A percentile compares a stretch with the other conserved stretches of the same genome.
Evolutionary conservation across 2,329 filamentous ascomycete genomes (phyloP).

Genomic region (Cladophialophora bantiana): DNA sequence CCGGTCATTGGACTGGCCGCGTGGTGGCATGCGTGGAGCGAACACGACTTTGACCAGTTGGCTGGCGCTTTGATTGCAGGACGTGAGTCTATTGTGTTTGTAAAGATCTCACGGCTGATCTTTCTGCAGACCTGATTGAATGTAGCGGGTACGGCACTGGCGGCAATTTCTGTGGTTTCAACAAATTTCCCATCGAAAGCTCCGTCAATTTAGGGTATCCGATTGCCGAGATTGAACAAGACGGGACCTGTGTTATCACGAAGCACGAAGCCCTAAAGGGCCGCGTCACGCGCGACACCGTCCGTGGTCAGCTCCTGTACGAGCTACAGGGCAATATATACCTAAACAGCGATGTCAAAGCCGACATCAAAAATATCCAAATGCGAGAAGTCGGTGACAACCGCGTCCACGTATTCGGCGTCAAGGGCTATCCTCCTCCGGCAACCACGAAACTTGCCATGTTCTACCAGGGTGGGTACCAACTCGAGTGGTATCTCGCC

Average conservation of each 20-base stretch:
- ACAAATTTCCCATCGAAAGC: conserved; percentile 18
- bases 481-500: conserved; percentile 44
- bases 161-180: conserved; percentile 61
- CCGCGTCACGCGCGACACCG: conserved; percentile 36
- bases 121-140: conserved; percentile 56
- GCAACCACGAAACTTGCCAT: conserved; percentile 54
- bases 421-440: conserved; percentile 51
- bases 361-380: conserved; percentile 50
- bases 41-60: conserved; percentile 57
- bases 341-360: conserved; percentile 28
- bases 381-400: conserved; percentile 52
- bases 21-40: conserved; percentile 62
- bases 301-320: conserved; percentile 42
- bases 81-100: background rate
- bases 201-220: conserved; percentile 40
- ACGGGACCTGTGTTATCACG: conserved; percentile 36
- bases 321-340: conserved; percentile 42
- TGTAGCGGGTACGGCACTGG: conserved; percentile 62
- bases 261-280: conserved; percentile 45
- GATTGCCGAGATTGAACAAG: conserved; percentile 38
- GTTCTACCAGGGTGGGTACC: conserved; percentile 49
- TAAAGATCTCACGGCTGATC: background rate
- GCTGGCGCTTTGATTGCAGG: conserved; percentile 60
- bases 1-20: conserved; percentile 62
- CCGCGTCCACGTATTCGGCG: conserved; percentile 44